Base-by-base conservation (phyloP, 2,329 filamentous ascomycete genomes). In the Massarina eburnea region DNA sequence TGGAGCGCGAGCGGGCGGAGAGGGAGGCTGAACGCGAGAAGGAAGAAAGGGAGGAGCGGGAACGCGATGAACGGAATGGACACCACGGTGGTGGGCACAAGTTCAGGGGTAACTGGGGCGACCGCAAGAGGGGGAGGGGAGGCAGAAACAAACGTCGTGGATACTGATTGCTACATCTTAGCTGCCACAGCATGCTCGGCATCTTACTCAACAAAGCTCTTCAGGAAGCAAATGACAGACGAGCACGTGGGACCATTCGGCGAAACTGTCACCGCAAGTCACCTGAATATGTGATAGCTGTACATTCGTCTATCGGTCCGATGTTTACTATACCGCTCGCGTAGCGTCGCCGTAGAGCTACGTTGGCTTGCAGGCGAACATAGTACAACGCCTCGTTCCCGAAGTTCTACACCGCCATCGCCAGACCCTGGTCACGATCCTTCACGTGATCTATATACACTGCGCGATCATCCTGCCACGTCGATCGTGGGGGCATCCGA, bases 1-100 rank as follows among this genome's bases (percentile, higher is more conserved):
- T 83, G 36, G 82, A 84, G 65, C 73, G 73, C 41, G 82, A 85
- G 73, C 57, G 74, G 67, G 52, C 71, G 71, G 62, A 69, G 74
- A 52, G 75, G 73, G 59, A 78, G 76, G 61, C 71, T 61, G 59
- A 75, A 74, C 67, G 70, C 69, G 67, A 64, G 62, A 63, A 49
- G 51, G 68, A 69, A 55, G 68, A 68, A 54, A 68, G 69, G 47
- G 65, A 65, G 54, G 70, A 77, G 42, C 56, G 66, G 8, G 68
- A 72, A 44, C 58, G 65, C 19, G 66, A 70, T 24, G 67, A 71
- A 22, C 57, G 62, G 22, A 64, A 64, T 41, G 62, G 63, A 32
- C 54, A 59, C 15, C 63, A 61, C 19, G 64, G 61, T 22, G 53
- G 58, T 4, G 26, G 27, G 12, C 54, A 62, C 46, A 62, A 61